Evolutionary conservation across 257 asterid genomes (phyloP).

Genomic region (Nicotiana otophora): DNA sequence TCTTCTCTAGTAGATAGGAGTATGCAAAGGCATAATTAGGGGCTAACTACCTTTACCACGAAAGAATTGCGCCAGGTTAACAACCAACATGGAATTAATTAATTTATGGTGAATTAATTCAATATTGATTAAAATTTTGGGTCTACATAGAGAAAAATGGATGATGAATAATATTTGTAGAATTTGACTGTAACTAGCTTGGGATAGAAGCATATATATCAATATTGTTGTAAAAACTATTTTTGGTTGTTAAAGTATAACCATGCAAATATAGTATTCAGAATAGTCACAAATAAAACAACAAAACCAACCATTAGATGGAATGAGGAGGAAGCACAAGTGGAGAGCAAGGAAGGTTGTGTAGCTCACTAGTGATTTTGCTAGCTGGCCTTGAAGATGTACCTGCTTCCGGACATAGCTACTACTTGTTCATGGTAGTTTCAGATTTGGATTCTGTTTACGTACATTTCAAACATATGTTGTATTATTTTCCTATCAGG

Average conservation of each 20-base stretch:
- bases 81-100: too few relatives aligned
- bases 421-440: too few relatives aligned
- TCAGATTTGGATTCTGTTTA: too few relatives aligned
- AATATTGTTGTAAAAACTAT: too few relatives aligned
- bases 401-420: too few relatives aligned
- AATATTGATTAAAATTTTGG: too few relatives aligned
- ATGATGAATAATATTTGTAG: not conserved
- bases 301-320: not conserved
- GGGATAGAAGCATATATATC: not conserved
- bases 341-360: slow-evolving; percentile 4
- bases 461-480: too few relatives aligned
- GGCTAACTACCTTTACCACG: not conserved
- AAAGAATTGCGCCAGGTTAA: not conserved
- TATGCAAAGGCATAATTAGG: too few relatives aligned
- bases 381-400: not conserved
- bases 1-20: too few relatives aligned
- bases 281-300: not conserved
- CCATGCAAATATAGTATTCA: not conserved
- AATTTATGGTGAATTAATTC: not conserved
- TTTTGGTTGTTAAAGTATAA: not conserved
- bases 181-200: not conserved
- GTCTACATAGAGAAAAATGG: not conserved
- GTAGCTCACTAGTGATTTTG: not conserved
- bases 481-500: too few relatives aligned
- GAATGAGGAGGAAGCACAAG: slow-evolving; percentile 6